These are phyloP conservation scores for Cyclotella baltica DNA, from an alignment of 108 stramenopile genomes.

Conservation along the genomic window DNA sequence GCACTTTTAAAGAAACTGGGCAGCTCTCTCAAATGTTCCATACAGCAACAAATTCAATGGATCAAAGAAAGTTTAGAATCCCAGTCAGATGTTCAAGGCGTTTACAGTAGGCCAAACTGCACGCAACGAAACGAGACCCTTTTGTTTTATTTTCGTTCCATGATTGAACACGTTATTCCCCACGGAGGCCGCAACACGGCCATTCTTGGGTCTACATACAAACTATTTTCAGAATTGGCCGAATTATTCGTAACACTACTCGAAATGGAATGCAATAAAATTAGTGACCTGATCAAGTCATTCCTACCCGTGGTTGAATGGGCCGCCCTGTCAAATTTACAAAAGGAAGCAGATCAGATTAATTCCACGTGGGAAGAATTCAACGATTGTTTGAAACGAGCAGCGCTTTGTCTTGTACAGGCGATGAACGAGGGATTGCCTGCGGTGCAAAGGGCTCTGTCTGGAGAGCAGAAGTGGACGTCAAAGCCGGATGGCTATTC, in stretches of 20 bases:
- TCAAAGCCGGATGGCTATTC: conserved; percentile 10
- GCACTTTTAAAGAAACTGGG: conserved; percentile 25
- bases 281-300: background rate
- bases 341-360: conserved; percentile 21
- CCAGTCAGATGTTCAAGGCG: background rate
- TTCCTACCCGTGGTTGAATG: conserved; percentile 32
- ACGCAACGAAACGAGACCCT: conserved; percentile 5
- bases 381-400: conserved; percentile 17
- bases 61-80: conserved; percentile 3
- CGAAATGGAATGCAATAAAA: conserved; percentile 13
- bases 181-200: background rate
- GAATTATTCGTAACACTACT: conserved; percentile 23
- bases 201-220: conserved; percentile 24
- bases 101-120: background rate
- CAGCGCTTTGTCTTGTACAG: conserved; percentile 5
- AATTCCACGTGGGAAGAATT: conserved; percentile 16
- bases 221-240: conserved; percentile 23
- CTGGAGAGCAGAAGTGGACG: background rate
- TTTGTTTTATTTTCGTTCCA: conserved; percentile 18
- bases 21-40: conserved; percentile 16
- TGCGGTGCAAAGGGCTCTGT: conserved; percentile 2
- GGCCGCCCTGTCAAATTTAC: conserved; percentile 18
- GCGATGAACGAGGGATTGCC: conserved; percentile 13
- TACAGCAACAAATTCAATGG: conserved; percentile 22
- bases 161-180: conserved; percentile 10